Percentiles rank a stretch among this genome's conserved stretches.
These are phyloP conservation scores for Nothophaeocryptopus gaeumannii DNA, from an alignment of 2,329 filamentous ascomycete genomes.

Conservation along the genomic window DNA sequence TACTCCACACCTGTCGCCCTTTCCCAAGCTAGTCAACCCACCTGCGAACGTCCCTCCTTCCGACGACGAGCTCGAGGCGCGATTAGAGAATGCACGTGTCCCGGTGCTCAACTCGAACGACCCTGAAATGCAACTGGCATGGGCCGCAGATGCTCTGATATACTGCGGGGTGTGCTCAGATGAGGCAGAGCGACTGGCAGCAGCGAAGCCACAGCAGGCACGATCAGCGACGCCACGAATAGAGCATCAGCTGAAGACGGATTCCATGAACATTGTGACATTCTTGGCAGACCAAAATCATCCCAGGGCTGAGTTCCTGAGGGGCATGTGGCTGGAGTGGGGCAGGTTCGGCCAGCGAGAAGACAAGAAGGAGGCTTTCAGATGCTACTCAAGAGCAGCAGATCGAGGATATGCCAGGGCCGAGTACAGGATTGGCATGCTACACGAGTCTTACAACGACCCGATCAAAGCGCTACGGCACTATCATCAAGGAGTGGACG, in stretches of 20 bases:
- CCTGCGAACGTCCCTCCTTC: slow-evolving; percentile 88
- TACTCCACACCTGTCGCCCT: slow-evolving; percentile 81
- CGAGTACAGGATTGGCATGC: slow-evolving; percentile 97
- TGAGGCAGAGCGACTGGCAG: slow-evolving; percentile 66
- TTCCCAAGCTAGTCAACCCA: slow-evolving; percentile 74
- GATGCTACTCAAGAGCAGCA: slow-evolving; percentile 79
- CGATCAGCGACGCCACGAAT: slow-evolving; percentile 77
- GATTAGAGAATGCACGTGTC: slow-evolving; percentile 77
- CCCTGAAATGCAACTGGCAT: slow-evolving; percentile 92
- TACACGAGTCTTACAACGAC: slow-evolving; percentile 93
- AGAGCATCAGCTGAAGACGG: slow-evolving; percentile 81
- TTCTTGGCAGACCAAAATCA: slow-evolving; percentile 90
- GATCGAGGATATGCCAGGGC: slow-evolving; percentile 82
- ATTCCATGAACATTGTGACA: slow-evolving; percentile 86
- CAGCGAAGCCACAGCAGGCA: slow-evolving; percentile 37
- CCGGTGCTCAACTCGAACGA: slow-evolving; percentile 90
- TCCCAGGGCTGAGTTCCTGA: slow-evolving; percentile 90
- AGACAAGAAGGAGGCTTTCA: slow-evolving; percentile 92
- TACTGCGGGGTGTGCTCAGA: slow-evolving; percentile 84
- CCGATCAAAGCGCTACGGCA: slow-evolving; percentile 86
- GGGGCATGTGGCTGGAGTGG: slow-evolving; percentile 96
- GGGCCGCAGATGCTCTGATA: slow-evolving; percentile 87
- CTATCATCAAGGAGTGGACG: slow-evolving; percentile 76
- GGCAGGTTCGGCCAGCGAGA: slow-evolving; percentile 87
- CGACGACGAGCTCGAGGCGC: slow-evolving; percentile 90